phyloP scores from a whole-genome alignment of 108 stramenopile genomes.

The Asterionellopsis glacialis region DNA sequence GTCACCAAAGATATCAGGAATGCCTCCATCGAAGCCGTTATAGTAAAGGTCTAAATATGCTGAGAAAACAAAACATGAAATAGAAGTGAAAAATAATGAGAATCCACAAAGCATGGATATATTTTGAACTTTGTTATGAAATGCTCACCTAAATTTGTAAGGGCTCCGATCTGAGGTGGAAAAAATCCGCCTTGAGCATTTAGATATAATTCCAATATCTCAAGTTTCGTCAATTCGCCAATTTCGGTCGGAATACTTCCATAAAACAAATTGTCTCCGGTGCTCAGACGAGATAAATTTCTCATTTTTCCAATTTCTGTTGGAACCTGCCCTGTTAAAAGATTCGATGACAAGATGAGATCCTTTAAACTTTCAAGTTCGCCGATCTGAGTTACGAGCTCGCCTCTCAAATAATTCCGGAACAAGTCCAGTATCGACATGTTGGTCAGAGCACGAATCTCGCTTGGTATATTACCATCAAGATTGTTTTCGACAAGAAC shows the following conservation, averaged over 20 bases:
- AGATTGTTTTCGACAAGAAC: slow-evolving; percentile 54
- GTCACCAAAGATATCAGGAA: too few relatives aligned
- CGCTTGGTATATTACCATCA: slow-evolving; percentile 38
- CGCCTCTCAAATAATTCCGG: slow-evolving; percentile 37
- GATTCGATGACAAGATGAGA: slow-evolving; percentile 1
- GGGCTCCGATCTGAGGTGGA: too few relatives aligned
- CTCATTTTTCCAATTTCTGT: slow-evolving; percentile 19
- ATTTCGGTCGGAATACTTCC: slow-evolving; percentile 20
- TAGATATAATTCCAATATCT: slow-evolving; percentile 1
- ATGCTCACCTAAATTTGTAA: too few relatives aligned
- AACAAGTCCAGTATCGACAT: slow-evolving; percentile 43
- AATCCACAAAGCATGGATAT: too few relatives aligned
- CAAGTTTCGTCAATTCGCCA: slow-evolving; percentile 12
- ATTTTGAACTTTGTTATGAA: too few relatives aligned
- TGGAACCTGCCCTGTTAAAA: slow-evolving; percentile 19
- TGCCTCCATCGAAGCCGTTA: too few relatives aligned
- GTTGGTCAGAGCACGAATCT: slow-evolving; percentile 45
- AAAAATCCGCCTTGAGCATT: too few relatives aligned
- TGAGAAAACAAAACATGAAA: too few relatives aligned
- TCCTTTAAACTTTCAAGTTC: slow-evolving; percentile 1
- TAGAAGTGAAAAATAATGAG: too few relatives aligned
- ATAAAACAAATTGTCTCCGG: slow-evolving; percentile 16
- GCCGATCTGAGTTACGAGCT: slow-evolving; percentile 7
- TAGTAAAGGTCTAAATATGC: too few relatives aligned
- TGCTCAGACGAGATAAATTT: slow-evolving; percentile 10